These are phyloP conservation scores for Epichloe brachyelytri DNA, from an alignment of 2,329 filamentous ascomycete species.

Conservation along the genomic window DNA sequence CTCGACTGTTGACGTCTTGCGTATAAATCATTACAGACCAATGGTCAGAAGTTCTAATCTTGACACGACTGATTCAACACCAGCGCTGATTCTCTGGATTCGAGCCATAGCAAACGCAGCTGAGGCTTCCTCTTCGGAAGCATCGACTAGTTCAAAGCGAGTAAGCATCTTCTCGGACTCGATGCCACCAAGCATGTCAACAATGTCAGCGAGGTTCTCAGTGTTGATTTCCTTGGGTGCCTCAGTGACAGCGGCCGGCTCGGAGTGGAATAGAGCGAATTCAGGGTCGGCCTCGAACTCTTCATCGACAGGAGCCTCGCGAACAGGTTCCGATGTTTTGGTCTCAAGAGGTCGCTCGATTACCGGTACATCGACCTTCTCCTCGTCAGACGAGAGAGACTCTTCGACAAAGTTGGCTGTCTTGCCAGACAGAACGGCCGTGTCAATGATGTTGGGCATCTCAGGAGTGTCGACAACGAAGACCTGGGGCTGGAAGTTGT, in stretches of 20 bases:
- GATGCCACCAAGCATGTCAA: conserved; percentile 40
- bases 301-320: conserved; percentile 27
- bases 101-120: conserved; percentile 34
- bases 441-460: conserved; percentile 46
- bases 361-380: conserved; percentile 44
- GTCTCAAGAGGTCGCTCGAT: conserved; percentile 34
- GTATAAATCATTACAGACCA: conserved; percentile 15
- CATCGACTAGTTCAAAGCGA: conserved; percentile 52
- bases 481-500: conserved; percentile 54
- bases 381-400: conserved; percentile 30
- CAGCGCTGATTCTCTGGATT: conserved; percentile 34
- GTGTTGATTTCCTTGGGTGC: conserved; percentile 27
- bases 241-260: conserved; percentile 14
- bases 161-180: conserved; percentile 50
- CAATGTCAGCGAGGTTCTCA: conserved; percentile 23
- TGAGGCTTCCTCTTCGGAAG: conserved; percentile 33
- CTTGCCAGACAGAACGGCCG: conserved; percentile 59
- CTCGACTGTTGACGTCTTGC: not conserved
- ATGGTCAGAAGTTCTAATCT: conserved; percentile 25
- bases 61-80: conserved; percentile 21
- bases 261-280: conserved; percentile 47
- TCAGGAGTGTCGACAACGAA: conserved; percentile 65
- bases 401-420: conserved; percentile 39
- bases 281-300: conserved; percentile 51
- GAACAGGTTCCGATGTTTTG: conserved; percentile 16